Conservation (phyloP, 768 basidiomycete genomes). For the Polyporus arcularius region DNA sequence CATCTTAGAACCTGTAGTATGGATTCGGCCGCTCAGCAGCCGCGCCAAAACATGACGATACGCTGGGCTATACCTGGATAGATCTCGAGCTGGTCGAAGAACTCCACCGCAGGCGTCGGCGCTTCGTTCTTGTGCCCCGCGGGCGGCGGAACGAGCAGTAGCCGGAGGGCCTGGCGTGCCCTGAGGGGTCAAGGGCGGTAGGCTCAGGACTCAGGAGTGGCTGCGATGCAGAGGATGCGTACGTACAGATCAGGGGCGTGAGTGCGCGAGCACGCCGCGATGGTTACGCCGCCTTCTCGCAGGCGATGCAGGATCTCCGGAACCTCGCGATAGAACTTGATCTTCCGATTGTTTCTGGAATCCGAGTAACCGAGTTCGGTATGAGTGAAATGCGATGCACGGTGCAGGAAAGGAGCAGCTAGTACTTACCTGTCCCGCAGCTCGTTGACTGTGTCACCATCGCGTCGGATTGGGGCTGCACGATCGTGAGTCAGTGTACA, state of each 20-base stretch:
- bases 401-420: not conserved
- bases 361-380: not conserved
- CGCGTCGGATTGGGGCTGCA: slow-evolving; percentile 54
- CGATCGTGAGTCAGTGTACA: not conserved
- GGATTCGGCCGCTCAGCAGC: not conserved
- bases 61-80: slow-evolving; percentile 54
- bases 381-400: not conserved
- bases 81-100: slow-evolving; percentile 74
- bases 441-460: slow-evolving; percentile 46
- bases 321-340: slow-evolving; percentile 79
- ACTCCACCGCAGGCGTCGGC: slow-evolving; percentile 51
- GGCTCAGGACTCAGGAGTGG: too few species aligned
- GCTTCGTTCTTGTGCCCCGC: slow-evolving; percentile 32
- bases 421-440: slow-evolving; percentile 49
- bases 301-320: slow-evolving; percentile 68
- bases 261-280: slow-evolving; percentile 80
- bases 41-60: not conserved
- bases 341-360: slow-evolving; percentile 50
- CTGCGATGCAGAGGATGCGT: not conserved
- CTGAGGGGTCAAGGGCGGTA: too few species aligned
- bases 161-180: slow-evolving; percentile 71
- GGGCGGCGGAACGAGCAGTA: slow-evolving; percentile 54
- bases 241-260: slow-evolving; percentile 67
- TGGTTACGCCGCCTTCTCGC: slow-evolving; percentile 46
- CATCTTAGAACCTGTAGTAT: slow-evolving; percentile 71